A percentile compares a stretch with the other conserved stretches of the same genome.
These are phyloP conservation scores for Candida albicans DNA, from an alignment of 1,139 yeast genomes.

Conservation along the genomic window DNA sequence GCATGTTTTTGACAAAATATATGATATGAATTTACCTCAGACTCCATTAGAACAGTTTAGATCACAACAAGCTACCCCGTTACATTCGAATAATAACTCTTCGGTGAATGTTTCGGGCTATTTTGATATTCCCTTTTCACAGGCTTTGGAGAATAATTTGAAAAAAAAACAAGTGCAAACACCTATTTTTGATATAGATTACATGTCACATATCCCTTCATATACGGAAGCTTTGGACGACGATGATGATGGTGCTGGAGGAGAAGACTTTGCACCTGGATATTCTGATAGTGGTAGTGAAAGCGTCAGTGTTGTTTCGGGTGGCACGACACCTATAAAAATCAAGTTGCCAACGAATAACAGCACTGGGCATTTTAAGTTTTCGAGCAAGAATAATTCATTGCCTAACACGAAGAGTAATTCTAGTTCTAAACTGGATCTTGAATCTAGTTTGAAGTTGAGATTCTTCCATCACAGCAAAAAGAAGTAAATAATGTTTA, in stretches of 20 bases:
- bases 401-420: conserved; percentile 9
- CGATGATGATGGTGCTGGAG: conserved; percentile 18
- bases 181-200: conserved; percentile 12
- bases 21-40: conserved; percentile 36
- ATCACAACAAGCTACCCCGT: conserved; percentile 20
- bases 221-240: conserved; percentile 26
- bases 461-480: conserved; percentile 6
- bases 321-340: conserved; percentile 8
- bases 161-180: conserved; percentile 6
- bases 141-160: conserved; percentile 11
- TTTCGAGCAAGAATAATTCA: conserved; percentile 8
- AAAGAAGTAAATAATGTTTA: conserved; percentile 1
- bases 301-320: conserved; percentile 5
- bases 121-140: conserved; percentile 26
- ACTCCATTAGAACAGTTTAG: conserved; percentile 43
- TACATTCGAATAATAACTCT: conserved; percentile 21
- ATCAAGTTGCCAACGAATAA: conserved; percentile 4
- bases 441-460: conserved; percentile 5
- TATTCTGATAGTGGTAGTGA: conserved; percentile 15
- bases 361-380: conserved; percentile 9
- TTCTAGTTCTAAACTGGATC: conserved; percentile 9
- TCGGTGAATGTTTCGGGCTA: conserved; percentile 23
- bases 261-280: conserved; percentile 22
- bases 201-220: conserved; percentile 22
- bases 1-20: conserved; percentile 37